Base-by-base conservation (phyloP, 2,329 filamentous ascomycete species). In the Botrytis sinoallii region DNA sequence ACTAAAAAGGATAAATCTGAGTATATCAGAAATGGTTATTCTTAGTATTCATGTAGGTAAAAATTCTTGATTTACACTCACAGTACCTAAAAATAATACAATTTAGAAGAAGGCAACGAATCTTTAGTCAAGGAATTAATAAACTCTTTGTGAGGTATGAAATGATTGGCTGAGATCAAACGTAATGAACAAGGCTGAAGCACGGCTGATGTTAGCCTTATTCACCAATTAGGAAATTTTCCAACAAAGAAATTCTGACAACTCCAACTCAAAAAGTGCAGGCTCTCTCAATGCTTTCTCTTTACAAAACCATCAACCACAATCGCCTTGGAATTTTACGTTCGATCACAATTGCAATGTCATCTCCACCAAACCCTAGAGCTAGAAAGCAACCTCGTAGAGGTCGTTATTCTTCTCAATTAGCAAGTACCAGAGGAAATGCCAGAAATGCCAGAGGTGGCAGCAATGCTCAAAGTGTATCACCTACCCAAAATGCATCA, bases 371-470 rank as follows among this genome's bases (percentile, higher is more conserved):
- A 57, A 57, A 68, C 29, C 66, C 66, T 16, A 52, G 48, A 52
- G 66, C 66, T n/a, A 68, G 66, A 57, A 68, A 57, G 66, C 66
- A 68, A 29, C 48, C 66, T 57, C 48, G 66, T n/a, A 68, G 48
- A 57, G 66, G 48, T 57, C 65, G 46, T 40, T 38, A 55, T 68
- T 68, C 46, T 40, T 68, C 46, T 55, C 46, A 55, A 35, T 55
- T 68, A 55, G 65, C 65, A 68, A 55, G 46, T 29, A 40, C 16
- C 46, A 68, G 46, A 68, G 65, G 46, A 68, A 42, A 32, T 29
- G 35, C 48, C 38, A 57, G 66, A 57, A 38, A 52, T 38, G n/a
- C 48, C n/a, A 57, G 66, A 68, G 35, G 48, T 38, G 35, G 48
- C 35, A 57, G 48, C 40, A 57, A n/a, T 40, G 32, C n/a, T 35